Percentiles rank a stretch among this genome's conserved stretches.
These are phyloP conservation scores for Saraca asoca DNA, from an alignment of 331 rosid genomes.

Conservation along the genomic window DNA sequence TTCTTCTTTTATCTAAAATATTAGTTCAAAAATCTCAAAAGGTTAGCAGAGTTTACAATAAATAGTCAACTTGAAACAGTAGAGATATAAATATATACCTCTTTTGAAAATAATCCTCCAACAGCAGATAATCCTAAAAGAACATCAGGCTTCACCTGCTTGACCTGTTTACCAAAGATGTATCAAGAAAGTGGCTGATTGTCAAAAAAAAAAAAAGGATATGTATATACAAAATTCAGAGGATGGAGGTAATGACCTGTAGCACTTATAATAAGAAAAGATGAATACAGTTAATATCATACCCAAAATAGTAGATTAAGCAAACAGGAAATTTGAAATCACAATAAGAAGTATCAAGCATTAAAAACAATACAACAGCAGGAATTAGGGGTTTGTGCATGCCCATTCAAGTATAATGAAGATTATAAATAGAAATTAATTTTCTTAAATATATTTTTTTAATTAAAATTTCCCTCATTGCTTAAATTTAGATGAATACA, in stretches of 20 bases:
- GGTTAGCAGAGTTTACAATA: not conserved
- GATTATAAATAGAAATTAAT: constrained; percentile 10
- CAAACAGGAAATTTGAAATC: not conserved
- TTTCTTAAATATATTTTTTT: no score
- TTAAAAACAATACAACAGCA: not conserved
- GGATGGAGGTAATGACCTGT: no score
- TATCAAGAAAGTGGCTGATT: constrained; percentile 18
- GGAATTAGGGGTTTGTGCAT: not conserved
- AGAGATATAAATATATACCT: constrained; percentile 48
- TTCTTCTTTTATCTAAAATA: no score
- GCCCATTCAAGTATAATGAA: not conserved
- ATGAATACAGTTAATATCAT: no score
- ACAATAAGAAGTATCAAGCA: not conserved
- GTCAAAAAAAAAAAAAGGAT: not conserved
- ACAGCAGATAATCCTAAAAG: constrained; percentile 99
- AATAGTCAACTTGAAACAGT: not conserved
- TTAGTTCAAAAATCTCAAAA: constrained; percentile 4
- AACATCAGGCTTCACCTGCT: constrained; percentile 95
- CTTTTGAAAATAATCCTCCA: constrained; percentile 93
- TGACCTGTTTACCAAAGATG: constrained; percentile 60
- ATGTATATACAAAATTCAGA: not conserved
- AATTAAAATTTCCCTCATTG: not conserved
- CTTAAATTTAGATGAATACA: no score
- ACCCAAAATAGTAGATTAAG: no score
- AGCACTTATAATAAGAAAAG: no score